phyloP scores from a whole-genome alignment of 176 grass and related monocot species.

The Echinochloa phyllopogon region DNA sequence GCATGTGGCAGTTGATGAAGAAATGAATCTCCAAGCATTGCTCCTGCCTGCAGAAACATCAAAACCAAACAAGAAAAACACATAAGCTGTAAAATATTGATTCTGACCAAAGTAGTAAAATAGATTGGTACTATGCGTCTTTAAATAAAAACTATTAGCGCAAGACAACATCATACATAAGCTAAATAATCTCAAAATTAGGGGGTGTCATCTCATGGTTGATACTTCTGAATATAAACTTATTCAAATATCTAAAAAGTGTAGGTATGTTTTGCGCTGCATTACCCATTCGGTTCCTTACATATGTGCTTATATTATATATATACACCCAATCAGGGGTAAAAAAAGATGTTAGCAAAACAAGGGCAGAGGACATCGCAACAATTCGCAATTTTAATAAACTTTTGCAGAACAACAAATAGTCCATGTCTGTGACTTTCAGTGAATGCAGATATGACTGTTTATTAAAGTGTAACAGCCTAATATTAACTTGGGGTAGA shows the following conservation, averaged over 20 bases:
- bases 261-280: neutral
- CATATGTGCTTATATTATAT: neutral
- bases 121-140: neutral
- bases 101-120: neutral
- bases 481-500: neutral
- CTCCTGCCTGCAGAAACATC: slow-evolving; percentile 79
- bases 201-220: neutral
- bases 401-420: neutral
- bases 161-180: slow-evolving; percentile 7
- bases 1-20: slow-evolving; percentile 98
- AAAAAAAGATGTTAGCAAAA: neutral
- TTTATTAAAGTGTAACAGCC: neutral
- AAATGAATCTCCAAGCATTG: slow-evolving; percentile 99
- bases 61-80: slow-evolving; percentile 30
- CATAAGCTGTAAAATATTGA: slow-evolving; percentile 4
- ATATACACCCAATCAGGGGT: neutral
- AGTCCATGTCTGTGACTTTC: slow-evolving; percentile 1
- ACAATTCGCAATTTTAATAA: neutral
- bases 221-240: neutral
- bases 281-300: neutral
- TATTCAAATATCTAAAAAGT: neutral
- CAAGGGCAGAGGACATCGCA: neutral
- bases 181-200: neutral
- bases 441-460: neutral
- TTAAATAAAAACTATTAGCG: neutral